phyloP scores from a whole-genome alignment of 2,329 filamentous ascomycete species.

The Venturia oleaginea region DNA sequence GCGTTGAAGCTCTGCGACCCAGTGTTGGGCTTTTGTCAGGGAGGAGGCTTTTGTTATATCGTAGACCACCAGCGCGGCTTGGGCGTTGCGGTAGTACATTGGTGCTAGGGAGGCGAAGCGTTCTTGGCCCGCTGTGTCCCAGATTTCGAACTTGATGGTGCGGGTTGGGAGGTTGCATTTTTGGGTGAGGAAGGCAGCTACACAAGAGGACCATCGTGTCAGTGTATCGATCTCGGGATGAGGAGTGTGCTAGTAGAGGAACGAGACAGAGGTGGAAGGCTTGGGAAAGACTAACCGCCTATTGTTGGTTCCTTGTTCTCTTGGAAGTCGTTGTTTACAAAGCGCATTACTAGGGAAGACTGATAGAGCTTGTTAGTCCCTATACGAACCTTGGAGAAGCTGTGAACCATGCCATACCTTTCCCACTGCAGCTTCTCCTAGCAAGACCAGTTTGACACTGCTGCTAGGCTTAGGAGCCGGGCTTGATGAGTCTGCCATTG shows the following conservation, averaged over 20 bases:
- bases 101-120: slow-evolving; percentile 92
- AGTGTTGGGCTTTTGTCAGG: slow-evolving; percentile 94
- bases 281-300: slow-evolving; percentile 58
- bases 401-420: slow-evolving; percentile 55
- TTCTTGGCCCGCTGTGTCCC: slow-evolving; percentile 97
- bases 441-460: slow-evolving; percentile 97
- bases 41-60: slow-evolving; percentile 95
- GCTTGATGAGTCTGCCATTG: slow-evolving; percentile 62
- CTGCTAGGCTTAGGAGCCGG: slow-evolving; percentile 85
- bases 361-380: slow-evolving; percentile 29
- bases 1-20: slow-evolving; percentile 93
- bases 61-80: slow-evolving; percentile 95
- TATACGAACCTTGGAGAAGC: background rate
- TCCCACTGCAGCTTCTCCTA: slow-evolving; percentile 95
- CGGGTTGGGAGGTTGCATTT: slow-evolving; percentile 93
- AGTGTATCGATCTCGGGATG: background rate
- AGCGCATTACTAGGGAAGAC: slow-evolving; percentile 95
- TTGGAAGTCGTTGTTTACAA: slow-evolving; percentile 99
- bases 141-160: slow-evolving; percentile 65
- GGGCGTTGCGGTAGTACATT: slow-evolving; percentile 99
- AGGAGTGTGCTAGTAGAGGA: background rate
- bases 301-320: slow-evolving; percentile 99
- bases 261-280: background rate
- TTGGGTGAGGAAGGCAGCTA: slow-evolving; percentile 94
- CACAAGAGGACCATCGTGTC: background rate